phyloP scores from a whole-genome alignment of 352 stramenopile genomes.

The Globisporangium perplexum region DNA sequence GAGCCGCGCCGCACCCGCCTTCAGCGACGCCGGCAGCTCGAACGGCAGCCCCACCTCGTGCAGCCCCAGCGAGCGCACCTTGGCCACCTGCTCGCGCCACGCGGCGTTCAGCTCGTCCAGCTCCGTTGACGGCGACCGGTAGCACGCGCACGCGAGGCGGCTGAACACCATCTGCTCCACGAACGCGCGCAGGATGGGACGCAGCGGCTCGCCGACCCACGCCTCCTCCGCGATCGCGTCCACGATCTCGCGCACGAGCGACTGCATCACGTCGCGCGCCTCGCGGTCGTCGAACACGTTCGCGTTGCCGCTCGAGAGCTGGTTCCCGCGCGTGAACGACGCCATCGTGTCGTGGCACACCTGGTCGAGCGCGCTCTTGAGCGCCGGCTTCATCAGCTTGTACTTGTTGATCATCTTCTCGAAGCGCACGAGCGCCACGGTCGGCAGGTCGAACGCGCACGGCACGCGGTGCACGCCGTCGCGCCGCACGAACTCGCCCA shows the following conservation, averaged over 20 bases:
- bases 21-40: slow-evolving; percentile 15
- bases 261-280: slow-evolving; percentile 60
- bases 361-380: slow-evolving; percentile 62
- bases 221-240: slow-evolving; percentile 40
- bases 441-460: slow-evolving; percentile 35
- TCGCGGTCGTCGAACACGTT: slow-evolving; percentile 45
- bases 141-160: slow-evolving; percentile 60
- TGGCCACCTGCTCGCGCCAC: slow-evolving; percentile 51
- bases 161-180: slow-evolving; percentile 77
- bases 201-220: slow-evolving; percentile 20
- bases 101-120: slow-evolving; percentile 64
- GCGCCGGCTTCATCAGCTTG: slow-evolving; percentile 44
- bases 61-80: slow-evolving; percentile 35
- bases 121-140: slow-evolving; percentile 40
- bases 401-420: slow-evolving; percentile 64
- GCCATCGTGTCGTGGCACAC: slow-evolving; percentile 61
- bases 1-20: background rate
- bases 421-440: slow-evolving; percentile 44
- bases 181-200: slow-evolving; percentile 32
- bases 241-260: slow-evolving; percentile 58
- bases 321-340: slow-evolving; percentile 30
- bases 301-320: slow-evolving; percentile 11
- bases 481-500: slow-evolving; percentile 23
- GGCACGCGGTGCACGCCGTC: slow-evolving; percentile 19
- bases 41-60: slow-evolving; percentile 52